Evolutionary conservation across 768 basidiomycete species (phyloP).

Genomic region (Leccinellum albellum): DNA sequence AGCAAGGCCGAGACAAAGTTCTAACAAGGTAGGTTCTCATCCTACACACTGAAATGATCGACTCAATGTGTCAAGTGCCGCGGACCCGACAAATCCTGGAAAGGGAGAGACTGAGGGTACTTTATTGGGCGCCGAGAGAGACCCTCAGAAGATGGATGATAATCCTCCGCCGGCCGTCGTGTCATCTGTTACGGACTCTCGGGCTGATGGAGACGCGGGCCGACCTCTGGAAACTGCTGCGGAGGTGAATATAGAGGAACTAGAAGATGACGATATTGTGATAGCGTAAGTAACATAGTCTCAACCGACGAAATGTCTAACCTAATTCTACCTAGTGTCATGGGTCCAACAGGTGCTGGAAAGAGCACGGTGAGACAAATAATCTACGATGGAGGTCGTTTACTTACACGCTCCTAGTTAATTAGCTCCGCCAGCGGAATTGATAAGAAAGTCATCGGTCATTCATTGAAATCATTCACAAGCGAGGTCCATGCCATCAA

Average conservation of each 20-base stretch:
- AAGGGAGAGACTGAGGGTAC: constrained; percentile 8
- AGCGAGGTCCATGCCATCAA: constrained; percentile 3
- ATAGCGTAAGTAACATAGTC: background rate
- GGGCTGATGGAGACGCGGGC: background rate
- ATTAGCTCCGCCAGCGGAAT: background rate
- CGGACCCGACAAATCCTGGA: constrained; percentile 21
- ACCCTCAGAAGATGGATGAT: too few species aligned
- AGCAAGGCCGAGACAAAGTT: background rate
- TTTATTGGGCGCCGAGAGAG: too few species aligned
- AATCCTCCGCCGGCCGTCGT: too few species aligned
- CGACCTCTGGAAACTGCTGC: background rate
- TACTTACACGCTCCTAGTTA: background rate
- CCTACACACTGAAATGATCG: background rate
- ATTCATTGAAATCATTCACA: constrained; percentile 11
- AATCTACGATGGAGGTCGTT: background rate
- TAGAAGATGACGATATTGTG: background rate
- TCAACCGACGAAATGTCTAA: background rate
- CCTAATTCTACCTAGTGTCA: background rate
- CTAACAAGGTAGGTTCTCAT: constrained; percentile 12
- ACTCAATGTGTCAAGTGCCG: constrained; percentile 4
- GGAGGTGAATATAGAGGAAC: background rate
- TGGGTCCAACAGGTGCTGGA: background rate
- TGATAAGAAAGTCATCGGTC: background rate
- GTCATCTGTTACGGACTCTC: background rate
- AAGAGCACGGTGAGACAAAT: background rate